Evolutionary conservation across 352 stramenopile genomes (phyloP), one percentile per base, ranked within the genome.

Genomic region (Hyaloperonospora arabidopsidis): DNA sequence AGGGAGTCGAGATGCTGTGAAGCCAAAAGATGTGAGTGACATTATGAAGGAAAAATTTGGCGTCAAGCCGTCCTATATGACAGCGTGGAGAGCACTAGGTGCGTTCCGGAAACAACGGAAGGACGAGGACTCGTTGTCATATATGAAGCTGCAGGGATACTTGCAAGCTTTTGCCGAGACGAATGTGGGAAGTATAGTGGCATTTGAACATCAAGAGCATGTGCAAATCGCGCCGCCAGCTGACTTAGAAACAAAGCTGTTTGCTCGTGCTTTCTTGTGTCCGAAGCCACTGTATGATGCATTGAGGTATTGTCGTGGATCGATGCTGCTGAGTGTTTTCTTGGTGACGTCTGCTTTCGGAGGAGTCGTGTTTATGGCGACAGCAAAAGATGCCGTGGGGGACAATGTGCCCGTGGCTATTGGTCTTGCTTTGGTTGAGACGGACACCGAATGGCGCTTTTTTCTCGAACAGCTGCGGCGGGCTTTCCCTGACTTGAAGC

Each of bases 41-140:
- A 84, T 90, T 49, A 88, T 90, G 76, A 90, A 86, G 63, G 76
- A 88, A 48, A 81, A 88, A 40, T 90, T 88, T 48, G 80, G 80
- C 15, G 76, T 90, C 12, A 74, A 78, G 38, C 72, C 77, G 45
- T 86, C 74, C 13, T 90, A 90, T 46, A 88, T 90, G 80, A 87
- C 80, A 14, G 77, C 80, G 7, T 90, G 80, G 80, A 68, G 80
- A 35, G 80, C 80, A 11, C 59, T 90, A 15, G 84, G 68, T 52
- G 74, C 76, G 5, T 87, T 88, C 41, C 68, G 76, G 18, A 77
- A 88, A 53, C 72, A 88, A 45, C 68, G 76, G 25, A 86, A 86
- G 49, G 49, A 74, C 6, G 77, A 87, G 36, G 80, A 90, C 23
- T 76, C 66, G 19, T 52, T 65, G 40, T 88, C 76, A n/a, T 90